Conservation (phyloP, 169 alveolate species). For the Plasmodium malariae region DNA sequence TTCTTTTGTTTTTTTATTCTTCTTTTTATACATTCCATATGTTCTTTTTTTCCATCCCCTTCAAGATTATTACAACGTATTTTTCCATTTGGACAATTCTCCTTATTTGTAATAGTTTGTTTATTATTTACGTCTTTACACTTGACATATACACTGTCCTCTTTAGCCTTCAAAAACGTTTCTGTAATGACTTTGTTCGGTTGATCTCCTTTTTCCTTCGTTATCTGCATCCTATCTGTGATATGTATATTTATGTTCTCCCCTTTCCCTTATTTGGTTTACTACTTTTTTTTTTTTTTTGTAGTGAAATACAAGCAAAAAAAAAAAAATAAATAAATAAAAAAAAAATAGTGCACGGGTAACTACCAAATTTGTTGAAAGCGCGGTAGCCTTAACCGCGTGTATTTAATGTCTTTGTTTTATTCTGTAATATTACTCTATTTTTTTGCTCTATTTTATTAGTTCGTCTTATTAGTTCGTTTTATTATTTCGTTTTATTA, state of each 20-base stretch:
- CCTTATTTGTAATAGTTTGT: background rate
- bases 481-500: too few species aligned
- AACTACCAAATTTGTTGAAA: too few species aligned
- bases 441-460: too few species aligned
- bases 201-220: background rate
- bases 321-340: background rate
- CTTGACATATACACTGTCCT: background rate
- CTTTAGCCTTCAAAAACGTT: background rate
- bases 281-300: background rate
- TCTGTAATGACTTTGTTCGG: background rate
- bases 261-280: background rate
- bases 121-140: background rate
- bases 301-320: background rate
- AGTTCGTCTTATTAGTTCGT: too few species aligned
- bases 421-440: too few species aligned
- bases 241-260: too few species aligned
- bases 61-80: background rate
- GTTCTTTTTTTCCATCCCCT: background rate
- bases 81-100: background rate
- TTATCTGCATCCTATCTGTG: background rate
- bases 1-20: background rate
- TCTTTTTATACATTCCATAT: background rate
- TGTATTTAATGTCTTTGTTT: too few species aligned
- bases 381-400: too few species aligned
- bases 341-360: too few species aligned